Evolutionary conservation across 805 yeast genomes (phyloP).

Genomic region (Candida railenensis): DNA sequence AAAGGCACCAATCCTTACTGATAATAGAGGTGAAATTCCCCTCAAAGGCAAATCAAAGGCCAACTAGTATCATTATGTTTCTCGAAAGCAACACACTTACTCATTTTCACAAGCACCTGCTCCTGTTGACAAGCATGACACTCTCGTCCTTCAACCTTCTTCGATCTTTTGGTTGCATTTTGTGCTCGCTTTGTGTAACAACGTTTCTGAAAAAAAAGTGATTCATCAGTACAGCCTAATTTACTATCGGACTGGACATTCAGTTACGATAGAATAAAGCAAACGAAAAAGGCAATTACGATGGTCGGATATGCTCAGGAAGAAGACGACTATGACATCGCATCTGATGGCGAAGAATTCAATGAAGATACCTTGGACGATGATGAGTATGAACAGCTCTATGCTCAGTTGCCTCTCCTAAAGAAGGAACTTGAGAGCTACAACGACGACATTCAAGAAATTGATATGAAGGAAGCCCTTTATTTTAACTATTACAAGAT

Average conservation of each 20-base stretch:
- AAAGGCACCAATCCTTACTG: no score
- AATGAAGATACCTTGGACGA: constrained; percentile 37
- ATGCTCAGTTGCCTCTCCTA: constrained; percentile 42
- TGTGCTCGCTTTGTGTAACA: not conserved
- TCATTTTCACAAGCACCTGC: no score
- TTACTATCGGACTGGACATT: no score
- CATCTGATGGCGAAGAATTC: constrained; percentile 30
- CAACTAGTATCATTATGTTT: no score
- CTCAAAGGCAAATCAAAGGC: no score
- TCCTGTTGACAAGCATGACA: no score
- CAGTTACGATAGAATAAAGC: no score
- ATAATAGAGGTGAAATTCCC: no score
- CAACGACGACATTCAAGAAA: constrained; percentile 45
- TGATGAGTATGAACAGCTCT: constrained; percentile 43
- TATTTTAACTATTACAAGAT: constrained; percentile 60
- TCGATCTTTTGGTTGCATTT: not conserved
- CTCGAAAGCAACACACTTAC: no score
- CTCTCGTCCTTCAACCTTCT: no score
- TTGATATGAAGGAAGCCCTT: constrained; percentile 54
- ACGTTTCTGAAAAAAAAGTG: not conserved
- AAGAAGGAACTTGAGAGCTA: constrained; percentile 37
- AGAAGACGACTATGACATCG: constrained; percentile 22
- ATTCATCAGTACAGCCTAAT: no score
- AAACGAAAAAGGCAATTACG: no score
- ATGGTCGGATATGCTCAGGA: constrained; percentile 15